Percentiles rank a stretch among this genome's conserved stretches.
Conservation (phyloP, 257 asterid genomes). For the Dorcoceras hygrometricum region DNA sequence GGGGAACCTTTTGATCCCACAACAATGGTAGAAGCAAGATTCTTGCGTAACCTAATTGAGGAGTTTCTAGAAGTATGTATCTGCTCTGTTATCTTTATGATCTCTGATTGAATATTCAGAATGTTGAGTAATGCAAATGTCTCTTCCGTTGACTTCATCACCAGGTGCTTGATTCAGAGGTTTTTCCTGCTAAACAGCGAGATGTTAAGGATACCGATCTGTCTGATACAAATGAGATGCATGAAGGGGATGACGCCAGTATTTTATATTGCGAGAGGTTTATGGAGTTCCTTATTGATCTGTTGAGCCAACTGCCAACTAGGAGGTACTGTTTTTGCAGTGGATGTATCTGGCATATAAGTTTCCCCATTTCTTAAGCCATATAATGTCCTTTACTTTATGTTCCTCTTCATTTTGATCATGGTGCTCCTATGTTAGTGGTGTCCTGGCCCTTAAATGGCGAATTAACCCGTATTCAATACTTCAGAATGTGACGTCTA, state of each 20-base stretch:
- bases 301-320: conserved; percentile 97
- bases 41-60: conserved; percentile 78
- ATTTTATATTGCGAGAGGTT: conserved; percentile 90
- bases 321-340: conserved; percentile 61
- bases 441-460: not conserved
- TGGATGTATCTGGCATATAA: not conserved
- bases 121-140: conserved; percentile 19
- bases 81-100: conserved; percentile 8
- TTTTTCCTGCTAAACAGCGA: conserved; percentile 43
- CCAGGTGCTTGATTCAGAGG: conserved; percentile 81
- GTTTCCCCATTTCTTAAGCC: conserved; percentile 10
- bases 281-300: conserved; percentile 98
- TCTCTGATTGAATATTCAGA: conserved; percentile 13
- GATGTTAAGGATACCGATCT: conserved; percentile 37
- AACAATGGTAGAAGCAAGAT: conserved; percentile 59
- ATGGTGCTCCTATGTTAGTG: not conserved
- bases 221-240: conserved; percentile 34
- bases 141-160: conserved; percentile 26
- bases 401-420: not conserved
- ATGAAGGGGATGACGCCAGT: conserved; percentile 61
- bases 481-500: not conserved
- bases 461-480: conserved; percentile 1
- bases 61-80: conserved; percentile 78
- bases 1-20: conserved; percentile 58
- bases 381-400: too few species aligned